Evolutionary conservation across 306 rosid species (phyloP), one percentile per base, ranked within the genome.

Genomic region (Hippophae tibetana): DNA sequence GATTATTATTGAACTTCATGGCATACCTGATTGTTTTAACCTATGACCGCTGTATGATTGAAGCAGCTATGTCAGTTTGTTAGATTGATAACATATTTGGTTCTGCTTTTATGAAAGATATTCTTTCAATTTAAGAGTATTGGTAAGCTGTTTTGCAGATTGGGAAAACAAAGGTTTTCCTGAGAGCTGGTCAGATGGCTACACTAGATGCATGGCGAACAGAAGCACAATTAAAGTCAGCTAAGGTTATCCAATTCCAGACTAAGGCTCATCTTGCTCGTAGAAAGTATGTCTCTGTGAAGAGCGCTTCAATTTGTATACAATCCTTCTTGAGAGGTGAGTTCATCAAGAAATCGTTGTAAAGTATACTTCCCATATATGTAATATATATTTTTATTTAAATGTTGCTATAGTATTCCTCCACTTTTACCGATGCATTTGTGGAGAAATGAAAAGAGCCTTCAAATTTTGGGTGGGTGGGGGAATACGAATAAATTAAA

Each of bases 171-270:
- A 57, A 87, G 80, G 46, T 90, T 66, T 90, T 90, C 74, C 71
- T 90, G 49, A 83, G 92, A 77, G 98, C 84, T 57, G 89, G 89
- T 58, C 87, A 87, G 85, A 90, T 87, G 98, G 92, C 95, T 57
- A 86, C 85, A 73, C 78, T 90, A 67, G 95, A 90, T 79, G 82
- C 89, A 64, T 63, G 43, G 61, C 83, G 92, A 72, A 71, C 81
- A 68, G 61, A 59, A 44, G 53, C 77, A n/a, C 77, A 80, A 62
- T 70, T 63, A 57, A 57, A 60, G 18, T 76, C 95, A 23, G 95
- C 95, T 26, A 63, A 56, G 56, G 66, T 71, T 66, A 87, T 90
- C 65, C 98, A 87, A 79, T 76, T 72, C 66, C 65, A 49, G 43
- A 54, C 56, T 55, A 83, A 62, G 81, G 55, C 82, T 67, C 63